Base-by-base conservation (phyloP, 176 grass and related monocot species). In the Juncus effusus region DNA sequence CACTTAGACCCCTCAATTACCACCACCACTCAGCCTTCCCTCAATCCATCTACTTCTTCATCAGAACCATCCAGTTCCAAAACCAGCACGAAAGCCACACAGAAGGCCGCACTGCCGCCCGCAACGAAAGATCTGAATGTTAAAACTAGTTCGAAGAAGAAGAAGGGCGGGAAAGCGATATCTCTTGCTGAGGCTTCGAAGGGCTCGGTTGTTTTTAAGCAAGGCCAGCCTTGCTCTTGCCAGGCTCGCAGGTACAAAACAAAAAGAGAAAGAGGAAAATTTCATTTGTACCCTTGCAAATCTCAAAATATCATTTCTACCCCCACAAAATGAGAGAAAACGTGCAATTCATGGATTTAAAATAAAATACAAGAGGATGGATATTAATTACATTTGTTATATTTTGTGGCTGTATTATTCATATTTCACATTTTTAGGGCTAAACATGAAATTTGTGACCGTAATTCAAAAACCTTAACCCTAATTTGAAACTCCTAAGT, bases 171-270 rank as follows among this genome's bases (percentile, higher is more conserved):
- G 65, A 97, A 84, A 70, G 40, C 13, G 37, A 89, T 97, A 39
- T 89, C 85, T 50, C 94, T 97, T 51, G 82, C 80, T 62, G 88
- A 97, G 77, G 94, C 82, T 69, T 82, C 88, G 0, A 97, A 89
- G 71, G 94, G 93, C 4, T 92, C 85, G 67, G 59, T 97, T 78
- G 85, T 97, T 65, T 97, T 97, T 72, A 82, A 97, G 63, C 80
- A 97, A 81, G 93, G 93, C 10, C 91, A 97, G 42, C 88, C 88
- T 63, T 97, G 93, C 75, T 81, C 88, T 15, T 97, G 93, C 68
- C 93, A 97, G 81, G 93, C 93, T 35, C 93, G 93, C 44, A 88
- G 79, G 74, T 89, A 91, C 69, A 78, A 77, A 28, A 28, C 0
- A 28, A 28, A 28, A 28, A 28, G 1, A 28, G 1, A 28, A 28